Evolutionary conservation across 352 stramenopile species (phyloP).

Genomic region (Phytopythium sindhum): DNA sequence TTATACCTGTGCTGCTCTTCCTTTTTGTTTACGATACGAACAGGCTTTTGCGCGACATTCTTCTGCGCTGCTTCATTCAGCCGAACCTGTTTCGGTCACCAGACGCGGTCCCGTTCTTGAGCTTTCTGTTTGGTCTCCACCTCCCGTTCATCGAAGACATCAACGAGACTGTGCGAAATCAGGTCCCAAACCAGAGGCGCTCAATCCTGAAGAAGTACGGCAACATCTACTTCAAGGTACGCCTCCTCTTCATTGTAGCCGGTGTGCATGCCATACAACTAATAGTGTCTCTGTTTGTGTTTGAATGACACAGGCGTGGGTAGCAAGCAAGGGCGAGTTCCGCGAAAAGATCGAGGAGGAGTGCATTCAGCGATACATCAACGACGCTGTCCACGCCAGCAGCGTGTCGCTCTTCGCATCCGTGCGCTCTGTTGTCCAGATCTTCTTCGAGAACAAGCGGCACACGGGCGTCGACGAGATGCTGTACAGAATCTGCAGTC

Average conservation of each 20-base stretch:
- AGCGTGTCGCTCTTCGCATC: conserved; percentile 67
- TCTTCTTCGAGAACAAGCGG: conserved; percentile 87
- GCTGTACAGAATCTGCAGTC: conserved; percentile 80
- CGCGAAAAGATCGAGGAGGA: conserved; percentile 78
- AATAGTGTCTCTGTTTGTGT: not conserved
- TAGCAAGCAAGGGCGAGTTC: conserved; percentile 46
- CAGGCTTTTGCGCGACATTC: conserved; percentile 69
- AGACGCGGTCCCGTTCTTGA: conserved; percentile 79
- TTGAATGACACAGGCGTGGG: conserved; percentile 42
- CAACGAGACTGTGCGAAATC: conserved; percentile 86
- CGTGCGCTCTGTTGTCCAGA: conserved; percentile 62
- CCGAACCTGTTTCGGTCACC: conserved; percentile 80
- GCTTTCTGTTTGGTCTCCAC: conserved; percentile 86
- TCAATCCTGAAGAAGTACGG: conserved; percentile 81
- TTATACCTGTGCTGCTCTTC: not conserved
- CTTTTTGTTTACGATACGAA: not conserved
- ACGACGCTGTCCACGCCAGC: conserved; percentile 65
- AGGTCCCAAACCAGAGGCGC: conserved; percentile 79
- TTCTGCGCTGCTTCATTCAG: conserved; percentile 87
- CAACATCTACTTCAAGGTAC: conserved; percentile 80
- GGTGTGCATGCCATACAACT: not conserved
- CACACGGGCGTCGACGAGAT: conserved; percentile 80
- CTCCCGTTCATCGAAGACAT: conserved; percentile 82
- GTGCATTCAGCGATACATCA: conserved; percentile 79
- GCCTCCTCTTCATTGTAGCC: not conserved